Evolutionary conservation across 805 yeast species (phyloP).

Genomic region (Cyberlindnera xishuangbannaensis): DNA sequence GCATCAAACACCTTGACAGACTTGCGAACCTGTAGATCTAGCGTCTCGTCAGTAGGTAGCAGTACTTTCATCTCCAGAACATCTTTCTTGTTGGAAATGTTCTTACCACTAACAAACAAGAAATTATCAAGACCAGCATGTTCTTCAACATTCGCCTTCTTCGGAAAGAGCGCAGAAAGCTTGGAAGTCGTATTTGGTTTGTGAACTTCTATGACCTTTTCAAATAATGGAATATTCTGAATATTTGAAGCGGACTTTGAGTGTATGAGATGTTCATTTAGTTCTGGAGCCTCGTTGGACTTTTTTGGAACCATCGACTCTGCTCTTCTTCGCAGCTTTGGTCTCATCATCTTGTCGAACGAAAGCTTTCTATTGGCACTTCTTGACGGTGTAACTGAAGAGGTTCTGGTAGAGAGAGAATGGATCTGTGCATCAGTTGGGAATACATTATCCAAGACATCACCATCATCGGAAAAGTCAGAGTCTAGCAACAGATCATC

Average conservation of each 20-base stretch:
- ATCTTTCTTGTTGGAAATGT: slow-evolving; percentile 16
- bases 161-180: slow-evolving; percentile 39
- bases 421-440: slow-evolving; percentile 24
- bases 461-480: slow-evolving; percentile 33
- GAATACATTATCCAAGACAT: slow-evolving; percentile 36
- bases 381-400: slow-evolving; percentile 14
- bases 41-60: slow-evolving; percentile 22
- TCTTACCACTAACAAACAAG: slow-evolving; percentile 31
- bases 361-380: slow-evolving; percentile 17
- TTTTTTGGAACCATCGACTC: slow-evolving; percentile 10
- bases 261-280: slow-evolving; percentile 1
- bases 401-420: slow-evolving; percentile 15
- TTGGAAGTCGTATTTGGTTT: slow-evolving; percentile 25
- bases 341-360: slow-evolving; percentile 15
- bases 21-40: slow-evolving; percentile 25
- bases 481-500: slow-evolving; percentile 25
- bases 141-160: slow-evolving; percentile 19
- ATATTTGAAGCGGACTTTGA: slow-evolving; percentile 4
- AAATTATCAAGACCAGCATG: slow-evolving; percentile 41
- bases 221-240: slow-evolving; percentile 1
- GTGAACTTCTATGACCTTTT: slow-evolving; percentile 2
- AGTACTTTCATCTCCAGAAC: slow-evolving; percentile 21
- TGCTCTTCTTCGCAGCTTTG: slow-evolving; percentile 12
- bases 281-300: not conserved
- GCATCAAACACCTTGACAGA: slow-evolving; percentile 45